phyloP scores from a whole-genome alignment of 2,329 filamentous ascomycete genomes.

The Fusarium goolgardi region DNA sequence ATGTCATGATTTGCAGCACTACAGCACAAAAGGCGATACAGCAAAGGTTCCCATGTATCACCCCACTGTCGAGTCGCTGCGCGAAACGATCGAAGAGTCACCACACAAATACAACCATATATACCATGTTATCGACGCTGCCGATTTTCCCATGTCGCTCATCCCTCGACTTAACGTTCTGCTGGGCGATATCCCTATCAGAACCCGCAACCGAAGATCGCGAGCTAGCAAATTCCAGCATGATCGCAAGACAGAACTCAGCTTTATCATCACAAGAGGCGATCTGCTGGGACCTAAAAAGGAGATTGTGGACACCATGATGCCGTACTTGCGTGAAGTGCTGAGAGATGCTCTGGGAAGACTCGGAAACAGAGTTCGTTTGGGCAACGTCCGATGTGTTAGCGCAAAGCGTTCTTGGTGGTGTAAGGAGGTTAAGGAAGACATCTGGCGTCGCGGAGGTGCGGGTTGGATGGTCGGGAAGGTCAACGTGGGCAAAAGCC shows the following conservation, averaged over 20 bases:
- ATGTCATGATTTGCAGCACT: slow-evolving; percentile 84
- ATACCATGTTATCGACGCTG: slow-evolving; percentile 94
- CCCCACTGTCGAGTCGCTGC: slow-evolving; percentile 82
- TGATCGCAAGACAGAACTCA: slow-evolving; percentile 79
- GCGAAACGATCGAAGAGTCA: slow-evolving; percentile 86
- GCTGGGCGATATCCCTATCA: slow-evolving; percentile 77
- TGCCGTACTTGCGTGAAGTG: slow-evolving; percentile 84
- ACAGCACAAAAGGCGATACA: slow-evolving; percentile 67
- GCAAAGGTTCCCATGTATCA: slow-evolving; percentile 74
- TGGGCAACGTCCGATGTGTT: slow-evolving; percentile 89
- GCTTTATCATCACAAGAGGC: slow-evolving; percentile 89
- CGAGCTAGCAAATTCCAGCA: slow-evolving; percentile 72
- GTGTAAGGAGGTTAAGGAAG: slow-evolving; percentile 86
- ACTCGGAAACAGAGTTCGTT: slow-evolving; percentile 74
- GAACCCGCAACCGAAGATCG: slow-evolving; percentile 83
- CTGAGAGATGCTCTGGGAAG: slow-evolving; percentile 80
- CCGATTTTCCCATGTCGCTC: slow-evolving; percentile 95
- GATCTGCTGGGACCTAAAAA: slow-evolving; percentile 88
- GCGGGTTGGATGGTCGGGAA: slow-evolving; percentile 98
- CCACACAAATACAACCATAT: slow-evolving; percentile 93
- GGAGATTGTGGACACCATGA: slow-evolving; percentile 83
- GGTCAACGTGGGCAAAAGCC: slow-evolving; percentile 96
- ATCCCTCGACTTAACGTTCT: slow-evolving; percentile 79
- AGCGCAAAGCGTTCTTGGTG: slow-evolving; percentile 91
- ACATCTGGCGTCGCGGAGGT: slow-evolving; percentile 85